Percentiles rank a stretch among this genome's conserved stretches.
phyloP scores from a whole-genome alignment of 1,139 yeast genomes.

The Diutina sp. region DNA sequence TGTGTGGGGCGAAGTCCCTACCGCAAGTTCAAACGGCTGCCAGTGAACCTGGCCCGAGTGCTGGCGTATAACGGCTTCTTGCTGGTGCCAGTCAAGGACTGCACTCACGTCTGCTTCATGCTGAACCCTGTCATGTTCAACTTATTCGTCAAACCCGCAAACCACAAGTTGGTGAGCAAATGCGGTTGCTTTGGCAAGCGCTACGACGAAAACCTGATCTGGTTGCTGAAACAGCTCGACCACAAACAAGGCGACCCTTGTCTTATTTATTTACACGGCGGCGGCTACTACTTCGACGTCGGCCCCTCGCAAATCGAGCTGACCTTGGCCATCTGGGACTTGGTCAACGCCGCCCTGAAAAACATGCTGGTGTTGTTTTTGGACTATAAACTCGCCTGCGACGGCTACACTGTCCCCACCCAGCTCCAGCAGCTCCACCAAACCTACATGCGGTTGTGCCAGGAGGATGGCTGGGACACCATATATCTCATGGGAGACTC shows the following conservation, averaged over 20 bases:
- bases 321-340: slow-evolving; percentile 16
- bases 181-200: slow-evolving; percentile 20
- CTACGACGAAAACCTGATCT: slow-evolving; percentile 20
- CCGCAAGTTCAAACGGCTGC: slow-evolving; percentile 10
- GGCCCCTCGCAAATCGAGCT: slow-evolving; percentile 21
- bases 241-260: slow-evolving; percentile 21
- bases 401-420: slow-evolving; percentile 20
- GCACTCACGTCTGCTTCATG: slow-evolving; percentile 5
- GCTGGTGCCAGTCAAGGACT: slow-evolving; percentile 9
- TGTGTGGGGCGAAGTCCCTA: slow-evolving; percentile 9
- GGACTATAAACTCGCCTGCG: slow-evolving; percentile 25
- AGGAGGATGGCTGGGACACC: background rate
- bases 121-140: slow-evolving; percentile 3
- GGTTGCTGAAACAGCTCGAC: slow-evolving; percentile 21
- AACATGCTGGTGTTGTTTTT: slow-evolving; percentile 21
- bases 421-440: slow-evolving; percentile 22
- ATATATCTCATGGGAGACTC: slow-evolving; percentile 20
- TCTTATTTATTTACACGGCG: slow-evolving; percentile 30
- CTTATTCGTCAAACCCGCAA: slow-evolving; percentile 5
- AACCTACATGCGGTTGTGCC: slow-evolving; percentile 14
- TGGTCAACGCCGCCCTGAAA: slow-evolving; percentile 11
- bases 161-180: slow-evolving; percentile 4
- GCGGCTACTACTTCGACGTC: slow-evolving; percentile 28
- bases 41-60: slow-evolving; percentile 11
- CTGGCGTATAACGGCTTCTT: slow-evolving; percentile 11